phyloP scores from a whole-genome alignment of 768 basidiomycete genomes.

The Agaricus sinodeliciosus region DNA sequence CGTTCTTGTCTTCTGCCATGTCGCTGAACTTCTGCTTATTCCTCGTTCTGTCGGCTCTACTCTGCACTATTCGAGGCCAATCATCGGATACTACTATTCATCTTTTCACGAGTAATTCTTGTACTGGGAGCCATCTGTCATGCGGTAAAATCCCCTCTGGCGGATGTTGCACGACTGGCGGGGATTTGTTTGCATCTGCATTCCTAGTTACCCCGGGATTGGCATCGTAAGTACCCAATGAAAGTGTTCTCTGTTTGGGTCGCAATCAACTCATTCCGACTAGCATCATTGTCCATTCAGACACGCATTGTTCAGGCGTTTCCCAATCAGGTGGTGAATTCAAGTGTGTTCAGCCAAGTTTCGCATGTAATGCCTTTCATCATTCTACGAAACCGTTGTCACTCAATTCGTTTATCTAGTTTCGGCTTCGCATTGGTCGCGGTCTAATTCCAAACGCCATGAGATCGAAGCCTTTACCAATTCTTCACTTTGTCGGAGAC shows the following conservation, averaged over 20 bases:
- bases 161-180: conserved; percentile 4
- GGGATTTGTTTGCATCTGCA: conserved; percentile 2
- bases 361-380: conserved; percentile 1
- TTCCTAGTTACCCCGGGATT: neutral
- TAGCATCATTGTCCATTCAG: neutral
- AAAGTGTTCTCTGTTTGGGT: too few relatives aligned
- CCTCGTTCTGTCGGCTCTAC: neutral
- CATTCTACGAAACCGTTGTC: neutral
- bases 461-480: neutral
- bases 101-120: conserved; percentile 2
- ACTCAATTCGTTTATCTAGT: neutral
- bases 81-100: conserved; percentile 1
- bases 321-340: neutral
- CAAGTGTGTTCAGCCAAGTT: neutral
- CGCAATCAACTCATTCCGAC: too few relatives aligned
- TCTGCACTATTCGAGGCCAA: neutral
- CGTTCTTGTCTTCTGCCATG: conserved; percentile 4
- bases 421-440: neutral
- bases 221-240: neutral
- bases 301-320: neutral
- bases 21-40: neutral
- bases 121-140: conserved; percentile 7
- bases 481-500: conserved; percentile 1
- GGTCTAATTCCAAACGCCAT: neutral
- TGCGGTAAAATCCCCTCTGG: conserved; percentile 2